These are phyloP conservation scores for Besnoitia besnoiti DNA, from an alignment of 169 alveolate genomes.

Conservation along the genomic window DNA sequence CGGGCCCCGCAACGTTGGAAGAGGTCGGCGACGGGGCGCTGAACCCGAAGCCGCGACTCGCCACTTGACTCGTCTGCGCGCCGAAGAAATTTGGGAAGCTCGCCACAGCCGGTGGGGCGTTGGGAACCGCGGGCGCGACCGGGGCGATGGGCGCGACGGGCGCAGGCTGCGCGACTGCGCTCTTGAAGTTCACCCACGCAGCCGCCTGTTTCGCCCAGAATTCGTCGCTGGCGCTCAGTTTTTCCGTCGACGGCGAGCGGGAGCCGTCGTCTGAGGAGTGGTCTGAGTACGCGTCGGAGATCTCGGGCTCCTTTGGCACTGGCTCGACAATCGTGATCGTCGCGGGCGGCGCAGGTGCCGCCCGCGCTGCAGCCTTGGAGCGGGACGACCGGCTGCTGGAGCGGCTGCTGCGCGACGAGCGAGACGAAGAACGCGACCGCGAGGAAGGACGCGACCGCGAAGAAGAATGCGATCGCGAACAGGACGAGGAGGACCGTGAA, in stretches of 20 bases:
- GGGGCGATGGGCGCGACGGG: neutral
- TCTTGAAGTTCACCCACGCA: slow-evolving; percentile 61
- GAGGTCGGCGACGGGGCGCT: neutral
- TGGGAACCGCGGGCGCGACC: neutral
- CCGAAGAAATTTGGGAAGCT: no score
- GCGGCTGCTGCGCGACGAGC: neutral
- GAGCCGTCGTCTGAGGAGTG: slow-evolving; percentile 40
- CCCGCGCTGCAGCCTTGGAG: neutral
- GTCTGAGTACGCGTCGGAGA: neutral
- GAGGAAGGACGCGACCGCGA: slow-evolving; percentile 10
- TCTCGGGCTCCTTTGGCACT: neutral
- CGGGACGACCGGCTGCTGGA: neutral
- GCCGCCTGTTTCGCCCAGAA: slow-evolving; percentile 67
- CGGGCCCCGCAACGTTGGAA: neutral
- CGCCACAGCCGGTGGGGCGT: no score
- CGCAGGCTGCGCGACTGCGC: slow-evolving; percentile 8
- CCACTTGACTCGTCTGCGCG: neutral
- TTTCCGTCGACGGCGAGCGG: slow-evolving; percentile 47
- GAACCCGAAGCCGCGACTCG: neutral
- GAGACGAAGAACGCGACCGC: neutral
- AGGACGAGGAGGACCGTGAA: neutral
- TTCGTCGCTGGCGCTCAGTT: slow-evolving; percentile 46
- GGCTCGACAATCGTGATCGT: neutral
- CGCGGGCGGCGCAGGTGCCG: neutral
- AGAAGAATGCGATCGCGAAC: neutral